Evolutionary conservation across 225 moss, liverwort and hornwort species (phyloP), one percentile per base, ranked within the genome.

Genomic region (Neckera pumila): DNA sequence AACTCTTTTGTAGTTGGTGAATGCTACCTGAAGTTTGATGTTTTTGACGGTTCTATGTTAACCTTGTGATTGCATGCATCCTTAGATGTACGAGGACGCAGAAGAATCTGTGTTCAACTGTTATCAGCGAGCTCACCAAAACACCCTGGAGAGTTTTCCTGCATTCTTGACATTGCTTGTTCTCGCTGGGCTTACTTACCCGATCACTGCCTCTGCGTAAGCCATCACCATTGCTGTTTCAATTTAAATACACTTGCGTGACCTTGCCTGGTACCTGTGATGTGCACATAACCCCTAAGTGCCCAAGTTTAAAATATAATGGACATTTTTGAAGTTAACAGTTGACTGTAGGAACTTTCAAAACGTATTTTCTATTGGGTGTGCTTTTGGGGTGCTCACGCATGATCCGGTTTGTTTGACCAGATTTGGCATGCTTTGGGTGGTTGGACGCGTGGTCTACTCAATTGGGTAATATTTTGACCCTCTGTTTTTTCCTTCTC

Each of bases 91-190:
- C 49, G 98, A 98, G 90, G 97, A 96, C 84, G 85, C 91, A n/a
- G 95, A 98, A 31, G 81, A 90, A 22, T 98, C 97, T 87, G n/a
- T 96, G 27, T 98, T 98, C 91, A 96, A 98, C 85, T 98, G 97
- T 91, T 98, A 98, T 71, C 96, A 98, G 86, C 96, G 97, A 61
- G 98, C 98, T 64, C 96, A 97, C 87, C 98, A 94, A 26, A 98
- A 98, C 72, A 95, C 98, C 14, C 78, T 97, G 26, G 97, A 98
- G 90, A 93, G 49, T 54, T 93, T 93, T 72, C 94, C 95, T 84
- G 91, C 96, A 64, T 89, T 95, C 84, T 79, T 97, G 75, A 25
- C 93, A 81, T 86, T 97, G 80, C 96, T 98, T 83, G 61, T 93
- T 38, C 77, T 95, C 22, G 94, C 92, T 26, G 97, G 96, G 38